Evolutionary conservation across 805 yeast genomes (phyloP).

Genomic region (Metschnikowia cubensis): DNA sequence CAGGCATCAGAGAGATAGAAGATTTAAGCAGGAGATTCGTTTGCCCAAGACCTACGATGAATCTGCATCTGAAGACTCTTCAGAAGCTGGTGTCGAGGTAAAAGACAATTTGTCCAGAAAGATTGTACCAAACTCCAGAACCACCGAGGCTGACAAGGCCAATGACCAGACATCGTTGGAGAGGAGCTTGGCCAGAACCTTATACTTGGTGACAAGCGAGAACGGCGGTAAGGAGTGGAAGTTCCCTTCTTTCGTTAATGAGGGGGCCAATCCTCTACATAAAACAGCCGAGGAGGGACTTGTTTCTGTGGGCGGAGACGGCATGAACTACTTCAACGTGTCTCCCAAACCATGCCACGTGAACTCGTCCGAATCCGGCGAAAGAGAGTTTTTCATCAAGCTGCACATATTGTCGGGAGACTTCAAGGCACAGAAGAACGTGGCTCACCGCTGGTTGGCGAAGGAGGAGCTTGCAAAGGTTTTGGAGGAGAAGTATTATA

Average conservation of each 20-base stretch:
- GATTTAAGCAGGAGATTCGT: slow-evolving; percentile 71
- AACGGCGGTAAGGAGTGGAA: slow-evolving; percentile 50
- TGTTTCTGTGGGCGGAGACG: slow-evolving; percentile 64
- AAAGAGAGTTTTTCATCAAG: slow-evolving; percentile 68
- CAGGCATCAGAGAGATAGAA: slow-evolving; percentile 83
- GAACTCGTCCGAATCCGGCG: slow-evolving; percentile 24
- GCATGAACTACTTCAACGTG: slow-evolving; percentile 85
- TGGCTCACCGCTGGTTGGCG: slow-evolving; percentile 77
- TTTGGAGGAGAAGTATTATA: slow-evolving; percentile 53
- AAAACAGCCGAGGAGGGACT: slow-evolving; percentile 72
- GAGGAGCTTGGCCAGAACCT: slow-evolving; percentile 71
- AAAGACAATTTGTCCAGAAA: slow-evolving; percentile 60
- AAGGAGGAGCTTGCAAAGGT: slow-evolving; percentile 66
- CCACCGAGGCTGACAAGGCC: slow-evolving; percentile 68
- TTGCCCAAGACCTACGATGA: slow-evolving; percentile 62
- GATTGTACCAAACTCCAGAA: slow-evolving; percentile 64
- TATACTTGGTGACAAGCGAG: slow-evolving; percentile 65
- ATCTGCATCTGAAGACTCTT: slow-evolving; percentile 10
- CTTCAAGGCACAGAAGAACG: slow-evolving; percentile 44
- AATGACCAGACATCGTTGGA: slow-evolving; percentile 68
- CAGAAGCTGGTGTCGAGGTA: slow-evolving; percentile 11
- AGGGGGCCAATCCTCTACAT: slow-evolving; percentile 52
- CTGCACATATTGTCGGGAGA: slow-evolving; percentile 85
- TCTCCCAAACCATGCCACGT: slow-evolving; percentile 78
- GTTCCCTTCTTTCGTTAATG: slow-evolving; percentile 65